These are phyloP conservation scores for Hygrocybe punicea DNA, from an alignment of 768 basidiomycete species.

Conservation along the genomic window DNA sequence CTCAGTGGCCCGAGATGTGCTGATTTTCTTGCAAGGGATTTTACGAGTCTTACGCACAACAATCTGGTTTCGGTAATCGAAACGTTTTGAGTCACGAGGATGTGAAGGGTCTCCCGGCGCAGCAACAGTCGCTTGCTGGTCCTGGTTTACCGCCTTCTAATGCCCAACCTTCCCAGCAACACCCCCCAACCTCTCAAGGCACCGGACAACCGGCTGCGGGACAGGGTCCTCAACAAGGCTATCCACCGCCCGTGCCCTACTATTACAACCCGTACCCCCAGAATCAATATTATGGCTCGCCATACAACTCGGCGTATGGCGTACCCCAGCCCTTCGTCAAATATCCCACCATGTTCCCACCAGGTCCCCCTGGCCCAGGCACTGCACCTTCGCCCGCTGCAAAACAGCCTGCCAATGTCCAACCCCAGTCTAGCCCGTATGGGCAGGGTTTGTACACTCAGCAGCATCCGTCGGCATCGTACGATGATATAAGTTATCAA, in stretches of 20 bases:
- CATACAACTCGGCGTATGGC: conserved; percentile 54
- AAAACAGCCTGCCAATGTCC: conserved; percentile 58
- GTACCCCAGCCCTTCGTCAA: conserved; percentile 64
- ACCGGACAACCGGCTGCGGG: conserved; percentile 53
- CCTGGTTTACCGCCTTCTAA: conserved; percentile 48
- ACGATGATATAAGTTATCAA: conserved; percentile 52
- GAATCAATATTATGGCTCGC: conserved; percentile 71
- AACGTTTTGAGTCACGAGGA: conserved; percentile 71
- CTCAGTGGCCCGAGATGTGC: conserved; percentile 11
- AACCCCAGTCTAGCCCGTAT: conserved; percentile 56
- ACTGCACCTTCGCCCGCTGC: conserved; percentile 60
- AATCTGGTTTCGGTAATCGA: conserved; percentile 59
- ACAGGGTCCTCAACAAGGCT: conserved; percentile 64
- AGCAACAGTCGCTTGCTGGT: conserved; percentile 49
- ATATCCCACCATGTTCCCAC: conserved; percentile 74
- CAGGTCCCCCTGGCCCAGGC: conserved; percentile 65
- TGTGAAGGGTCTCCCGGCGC: conserved; percentile 64
- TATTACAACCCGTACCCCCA: conserved; percentile 71
- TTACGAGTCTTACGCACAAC: conserved; percentile 71
- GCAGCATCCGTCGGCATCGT: conserved; percentile 44
- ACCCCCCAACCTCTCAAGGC: conserved; percentile 45
- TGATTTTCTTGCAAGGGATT: conserved; percentile 50
- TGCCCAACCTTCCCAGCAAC: conserved; percentile 56
- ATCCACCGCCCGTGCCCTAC: conserved; percentile 58
- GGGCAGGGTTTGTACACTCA: conserved; percentile 65